phyloP scores from a whole-genome alignment of 208 protist species.

The Trypanosoma brucei region DNA sequence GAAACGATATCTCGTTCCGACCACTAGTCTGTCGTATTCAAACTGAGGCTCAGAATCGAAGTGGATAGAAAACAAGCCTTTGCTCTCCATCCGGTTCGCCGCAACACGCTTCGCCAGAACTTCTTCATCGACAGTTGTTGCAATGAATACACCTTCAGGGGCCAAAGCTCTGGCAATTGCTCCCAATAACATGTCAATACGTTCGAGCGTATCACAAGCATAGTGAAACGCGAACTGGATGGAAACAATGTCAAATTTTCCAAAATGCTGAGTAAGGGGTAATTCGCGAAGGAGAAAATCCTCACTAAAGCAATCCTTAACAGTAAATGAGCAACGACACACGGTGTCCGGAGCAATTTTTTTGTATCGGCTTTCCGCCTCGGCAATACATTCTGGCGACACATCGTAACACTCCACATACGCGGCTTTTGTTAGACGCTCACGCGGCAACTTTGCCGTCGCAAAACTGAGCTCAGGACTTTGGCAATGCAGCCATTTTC shows the following conservation, averaged over 20 bases:
- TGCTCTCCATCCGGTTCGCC: slow-evolving; percentile 22
- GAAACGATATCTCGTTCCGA: slow-evolving; percentile 75
- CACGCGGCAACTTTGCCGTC: slow-evolving; percentile 18
- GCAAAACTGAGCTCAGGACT: slow-evolving; percentile 36
- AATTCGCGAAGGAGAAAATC: slow-evolving; percentile 43
- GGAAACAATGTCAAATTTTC: slow-evolving; percentile 57
- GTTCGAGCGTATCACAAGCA: slow-evolving; percentile 49
- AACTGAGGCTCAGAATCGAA: slow-evolving; percentile 23
- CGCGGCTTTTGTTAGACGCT: slow-evolving; percentile 10
- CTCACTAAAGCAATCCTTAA: slow-evolving; percentile 74
- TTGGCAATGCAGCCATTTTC: slow-evolving; percentile 83
- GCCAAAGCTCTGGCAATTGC: slow-evolving; percentile 38
- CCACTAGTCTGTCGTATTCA: slow-evolving; percentile 23
- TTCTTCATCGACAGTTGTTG: slow-evolving; percentile 63
- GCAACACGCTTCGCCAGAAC: slow-evolving; percentile 40
- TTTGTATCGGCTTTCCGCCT: slow-evolving; percentile 57
- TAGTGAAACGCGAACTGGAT: slow-evolving; percentile 90
- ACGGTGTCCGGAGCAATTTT: slow-evolving; percentile 13
- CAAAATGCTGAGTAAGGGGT: slow-evolving; percentile 31
- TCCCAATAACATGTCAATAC: slow-evolving; percentile 41
- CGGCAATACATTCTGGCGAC: slow-evolving; percentile 59
- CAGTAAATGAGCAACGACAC: slow-evolving; percentile 49
- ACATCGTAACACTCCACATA: slow-evolving; percentile 66
- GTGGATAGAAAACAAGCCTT: slow-evolving; percentile 14
- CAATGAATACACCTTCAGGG: slow-evolving; percentile 63